These are phyloP conservation scores for Solanum ahanhuiri DNA, from an alignment of 257 asterid genomes.

Conservation along the genomic window DNA sequence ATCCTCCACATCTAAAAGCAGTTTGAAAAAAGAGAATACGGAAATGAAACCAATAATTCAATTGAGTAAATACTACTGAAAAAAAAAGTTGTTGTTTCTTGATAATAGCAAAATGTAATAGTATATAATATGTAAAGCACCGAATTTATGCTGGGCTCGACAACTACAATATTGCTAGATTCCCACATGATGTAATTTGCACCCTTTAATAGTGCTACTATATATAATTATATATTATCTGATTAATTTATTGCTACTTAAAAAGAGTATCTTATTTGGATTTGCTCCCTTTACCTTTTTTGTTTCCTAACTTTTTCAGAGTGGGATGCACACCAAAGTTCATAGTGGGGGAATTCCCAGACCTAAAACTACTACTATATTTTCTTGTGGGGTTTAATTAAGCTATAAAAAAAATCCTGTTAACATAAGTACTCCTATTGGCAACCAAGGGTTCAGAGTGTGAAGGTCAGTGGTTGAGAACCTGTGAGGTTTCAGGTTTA, in stretches of 20 bases:
- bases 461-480: too few species aligned
- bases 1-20: background rate
- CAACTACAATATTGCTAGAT: background rate
- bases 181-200: background rate
- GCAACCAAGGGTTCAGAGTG: background rate
- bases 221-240: background rate
- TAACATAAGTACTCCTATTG: background rate
- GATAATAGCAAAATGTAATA: background rate
- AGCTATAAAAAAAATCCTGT: background rate
- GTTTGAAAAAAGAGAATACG: background rate
- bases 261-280: slow-evolving; percentile 19
- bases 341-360: background rate
- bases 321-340: slow-evolving; percentile 1
- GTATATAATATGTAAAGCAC: background rate
- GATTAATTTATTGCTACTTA: background rate
- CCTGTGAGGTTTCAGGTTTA: background rate
- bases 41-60: background rate
- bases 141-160: background rate
- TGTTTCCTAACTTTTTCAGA: slow-evolving; percentile 10
- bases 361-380: background rate
- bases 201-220: background rate
- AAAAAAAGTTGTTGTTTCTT: background rate
- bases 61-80: background rate
- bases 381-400: background rate
- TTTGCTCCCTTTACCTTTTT: slow-evolving; percentile 18